Evolutionary conservation across 768 basidiomycete genomes (phyloP).

Genomic region (Cyathus striatus): DNA sequence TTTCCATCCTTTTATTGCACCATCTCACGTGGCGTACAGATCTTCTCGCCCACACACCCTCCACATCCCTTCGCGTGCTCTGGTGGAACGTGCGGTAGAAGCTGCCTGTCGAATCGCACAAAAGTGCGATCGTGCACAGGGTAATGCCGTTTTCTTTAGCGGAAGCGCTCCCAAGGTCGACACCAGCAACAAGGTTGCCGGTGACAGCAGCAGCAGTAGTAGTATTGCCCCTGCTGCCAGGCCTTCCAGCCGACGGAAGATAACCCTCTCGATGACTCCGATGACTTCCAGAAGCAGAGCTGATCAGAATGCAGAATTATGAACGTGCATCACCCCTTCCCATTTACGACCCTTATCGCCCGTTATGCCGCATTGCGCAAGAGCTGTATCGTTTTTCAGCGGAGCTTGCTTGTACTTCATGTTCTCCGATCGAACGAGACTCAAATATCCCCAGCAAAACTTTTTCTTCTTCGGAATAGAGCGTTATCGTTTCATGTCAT

Average conservation of each 20-base stretch:
- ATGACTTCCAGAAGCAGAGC: too few species aligned
- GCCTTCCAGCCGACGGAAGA: neutral
- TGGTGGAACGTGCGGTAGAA: conserved; percentile 56
- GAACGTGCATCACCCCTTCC: too few species aligned
- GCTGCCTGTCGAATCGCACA: conserved; percentile 52
- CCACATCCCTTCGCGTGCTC: conserved; percentile 44
- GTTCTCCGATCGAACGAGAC: too few species aligned
- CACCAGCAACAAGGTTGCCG: neutral
- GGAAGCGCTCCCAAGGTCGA: neutral
- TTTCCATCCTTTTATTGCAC: neutral
- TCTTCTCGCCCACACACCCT: conserved; percentile 50
- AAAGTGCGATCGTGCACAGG: conserved; percentile 58
- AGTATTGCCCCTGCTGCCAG: too few species aligned
- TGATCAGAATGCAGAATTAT: too few species aligned
- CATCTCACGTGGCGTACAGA: conserved; percentile 27
- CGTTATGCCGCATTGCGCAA: too few species aligned
- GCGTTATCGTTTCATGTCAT: too few species aligned
- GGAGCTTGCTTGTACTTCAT: too few species aligned
- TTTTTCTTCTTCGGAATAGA: too few species aligned
- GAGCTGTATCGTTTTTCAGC: too few species aligned
- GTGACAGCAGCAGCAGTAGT: neutral
- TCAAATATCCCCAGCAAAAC: too few species aligned
- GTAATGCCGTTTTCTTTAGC: conserved; percentile 31
- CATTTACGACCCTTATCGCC: too few species aligned
- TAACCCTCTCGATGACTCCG: neutral